Base-by-base conservation (phyloP, 306 rosid genomes). In the Fragaria vesca region DNA sequence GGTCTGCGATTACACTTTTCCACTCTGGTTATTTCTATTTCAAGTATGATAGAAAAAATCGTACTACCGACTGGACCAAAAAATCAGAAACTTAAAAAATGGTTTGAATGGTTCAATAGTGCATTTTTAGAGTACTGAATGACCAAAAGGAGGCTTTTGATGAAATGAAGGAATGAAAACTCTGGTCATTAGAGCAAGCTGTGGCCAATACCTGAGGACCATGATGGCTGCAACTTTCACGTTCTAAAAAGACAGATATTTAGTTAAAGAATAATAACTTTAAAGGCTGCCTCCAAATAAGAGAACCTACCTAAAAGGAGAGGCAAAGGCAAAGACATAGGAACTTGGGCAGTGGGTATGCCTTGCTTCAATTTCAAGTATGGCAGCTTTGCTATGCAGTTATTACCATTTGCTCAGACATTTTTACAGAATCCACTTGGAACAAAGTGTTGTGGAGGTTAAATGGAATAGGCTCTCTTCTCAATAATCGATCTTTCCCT, bases 351-450 rank as follows among this genome's bases (percentile, higher is more conserved):
- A 43, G 47, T 43, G 47, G 38, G 71, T 17, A 4, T 60, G 40
- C 20, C n/a, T 45, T 45, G n/a, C 55, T 69, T 69, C 73, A 21
- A 3, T 15, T 5, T 45, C 40, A 24, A 43, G 3, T 2, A 12
- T 69, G 55, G 69, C 43, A 63, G 69, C 69, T 40, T 63, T 24
- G 30, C 30, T 21, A 15, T 69, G 72, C 36, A 13, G 36, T 10
- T 12, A 20, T 45, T 21, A 4, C 54, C 11, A 7, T 66, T 36
- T 69, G 42, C 12, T 21, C 58, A 7, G 40, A 3, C 42, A 45
- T 26, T 26, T 26, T 38, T 46, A 26, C 42, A 69, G 13, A 46
- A 70, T 46, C 58, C 74, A 26, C 74, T 71, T 71, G 74, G 74
- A 32, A 48, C n/a, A 6, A 16, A 47, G 74, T 71, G 43, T 8